These are phyloP conservation scores for Penicillium verrucosum DNA, from an alignment of 2,329 filamentous ascomycete genomes.

Conservation along the genomic window DNA sequence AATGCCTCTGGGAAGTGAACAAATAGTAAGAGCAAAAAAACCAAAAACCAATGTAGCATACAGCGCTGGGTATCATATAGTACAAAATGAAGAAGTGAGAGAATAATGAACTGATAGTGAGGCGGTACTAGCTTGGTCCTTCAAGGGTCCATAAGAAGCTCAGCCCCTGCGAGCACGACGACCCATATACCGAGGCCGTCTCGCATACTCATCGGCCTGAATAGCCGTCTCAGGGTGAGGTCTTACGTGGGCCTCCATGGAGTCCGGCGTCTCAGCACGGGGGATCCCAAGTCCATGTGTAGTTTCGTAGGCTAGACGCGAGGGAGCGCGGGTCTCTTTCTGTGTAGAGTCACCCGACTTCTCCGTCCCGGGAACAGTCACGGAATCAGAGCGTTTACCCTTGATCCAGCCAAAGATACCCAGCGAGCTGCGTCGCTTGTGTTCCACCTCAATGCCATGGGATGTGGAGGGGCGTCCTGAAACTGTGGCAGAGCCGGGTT, in stretches of 20 bases:
- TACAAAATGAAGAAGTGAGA: slow-evolving; percentile 6
- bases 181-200: slow-evolving; percentile 33
- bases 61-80: slow-evolving; percentile 13
- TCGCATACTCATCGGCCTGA: slow-evolving; percentile 16
- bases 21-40: background rate
- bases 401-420: slow-evolving; percentile 44
- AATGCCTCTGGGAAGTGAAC: background rate
- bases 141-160: background rate
- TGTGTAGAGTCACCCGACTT: background rate
- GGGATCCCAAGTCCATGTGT: background rate
- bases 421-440: slow-evolving; percentile 39
- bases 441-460: slow-evolving; percentile 29
- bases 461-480: slow-evolving; percentile 27
- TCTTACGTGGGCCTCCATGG: slow-evolving; percentile 12
- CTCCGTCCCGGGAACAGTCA: background rate
- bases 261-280: slow-evolving; percentile 15
- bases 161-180: slow-evolving; percentile 26
- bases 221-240: slow-evolving; percentile 11
- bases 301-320: slow-evolving; percentile 18
- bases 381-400: slow-evolving; percentile 24
- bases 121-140: background rate
- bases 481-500: slow-evolving; percentile 17
- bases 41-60: background rate
- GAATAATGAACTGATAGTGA: background rate
- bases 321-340: slow-evolving; percentile 15